These are phyloP conservation scores for Lomentospora prolificans DNA, from an alignment of 2,329 filamentous ascomycete species.

Conservation along the genomic window DNA sequence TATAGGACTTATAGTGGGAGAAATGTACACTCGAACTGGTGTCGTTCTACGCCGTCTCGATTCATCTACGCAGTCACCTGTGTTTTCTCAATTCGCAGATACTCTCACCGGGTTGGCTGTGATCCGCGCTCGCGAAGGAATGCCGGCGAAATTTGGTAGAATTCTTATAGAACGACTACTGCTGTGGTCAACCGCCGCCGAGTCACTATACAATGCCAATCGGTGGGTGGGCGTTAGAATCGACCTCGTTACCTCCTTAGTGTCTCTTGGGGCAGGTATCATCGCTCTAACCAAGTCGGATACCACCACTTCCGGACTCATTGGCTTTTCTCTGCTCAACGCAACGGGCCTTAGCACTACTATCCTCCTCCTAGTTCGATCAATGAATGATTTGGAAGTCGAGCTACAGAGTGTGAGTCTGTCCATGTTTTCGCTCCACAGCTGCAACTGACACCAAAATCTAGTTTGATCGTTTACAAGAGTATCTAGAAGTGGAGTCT, in stretches of 20 bases:
- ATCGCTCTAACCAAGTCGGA: constrained; percentile 30
- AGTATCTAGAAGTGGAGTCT: constrained; percentile 24
- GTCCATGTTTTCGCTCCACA: neutral
- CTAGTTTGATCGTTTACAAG: constrained; percentile 26
- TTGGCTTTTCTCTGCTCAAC: constrained; percentile 38
- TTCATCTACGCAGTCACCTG: constrained; percentile 35
- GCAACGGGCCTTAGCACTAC: constrained; percentile 32
- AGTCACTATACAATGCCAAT: constrained; percentile 35
- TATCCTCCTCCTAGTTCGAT: constrained; percentile 32
- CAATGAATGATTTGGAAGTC: constrained; percentile 36
- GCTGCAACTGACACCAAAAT: constrained; percentile 9
- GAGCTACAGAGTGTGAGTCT: constrained; percentile 32
- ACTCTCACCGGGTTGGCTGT: constrained; percentile 29
- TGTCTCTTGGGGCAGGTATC: constrained; percentile 30
- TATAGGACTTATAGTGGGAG: constrained; percentile 32
- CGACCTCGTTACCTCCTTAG: constrained; percentile 32
- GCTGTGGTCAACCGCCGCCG: constrained; percentile 25
- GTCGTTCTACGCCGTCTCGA: constrained; percentile 35
- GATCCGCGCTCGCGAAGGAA: constrained; percentile 32
- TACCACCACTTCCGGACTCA: constrained; percentile 29
- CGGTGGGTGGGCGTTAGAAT: constrained; percentile 37
- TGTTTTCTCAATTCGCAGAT: constrained; percentile 37
- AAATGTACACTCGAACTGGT: constrained; percentile 31
- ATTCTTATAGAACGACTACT: constrained; percentile 30
- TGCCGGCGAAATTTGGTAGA: constrained; percentile 30